Conservation (phyloP, 345 rosid genomes). For the Eucalyptus dawsonii region DNA sequence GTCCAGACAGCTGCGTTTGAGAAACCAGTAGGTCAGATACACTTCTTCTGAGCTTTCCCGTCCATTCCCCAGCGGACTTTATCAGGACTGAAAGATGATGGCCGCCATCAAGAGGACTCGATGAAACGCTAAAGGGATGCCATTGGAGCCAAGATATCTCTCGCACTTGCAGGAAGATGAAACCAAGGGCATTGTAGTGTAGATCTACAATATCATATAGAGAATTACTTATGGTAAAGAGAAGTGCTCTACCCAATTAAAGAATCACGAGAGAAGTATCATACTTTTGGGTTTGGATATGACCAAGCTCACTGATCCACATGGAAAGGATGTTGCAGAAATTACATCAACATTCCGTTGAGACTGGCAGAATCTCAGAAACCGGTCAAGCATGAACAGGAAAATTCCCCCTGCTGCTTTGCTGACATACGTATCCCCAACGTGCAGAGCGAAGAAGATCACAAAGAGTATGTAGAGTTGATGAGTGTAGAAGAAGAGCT, state of each 20-base stretch:
- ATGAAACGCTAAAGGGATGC: slow-evolving; percentile 45
- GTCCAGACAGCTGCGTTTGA: not conserved
- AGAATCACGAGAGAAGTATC: not conserved
- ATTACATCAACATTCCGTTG: slow-evolving; percentile 18
- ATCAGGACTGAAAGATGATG: slow-evolving; percentile 25
- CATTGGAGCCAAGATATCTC: slow-evolving; percentile 35
- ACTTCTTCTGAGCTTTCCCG: slow-evolving; percentile 14
- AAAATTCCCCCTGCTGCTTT: slow-evolving; percentile 21
- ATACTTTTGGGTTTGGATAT: slow-evolving; percentile 24
- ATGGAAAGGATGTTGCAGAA: slow-evolving; percentile 25
- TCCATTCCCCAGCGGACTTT: slow-evolving; percentile 35
- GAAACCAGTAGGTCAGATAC: not conserved
- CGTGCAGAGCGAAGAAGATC: slow-evolving; percentile 30
- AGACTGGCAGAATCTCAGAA: slow-evolving; percentile 37
- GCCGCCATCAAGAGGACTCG: slow-evolving; percentile 31
- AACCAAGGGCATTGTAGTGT: slow-evolving; percentile 33
- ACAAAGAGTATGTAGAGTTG: slow-evolving; percentile 35
- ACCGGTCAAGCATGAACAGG: slow-evolving; percentile 32
- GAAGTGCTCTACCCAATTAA: not conserved
- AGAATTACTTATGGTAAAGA: not conserved
- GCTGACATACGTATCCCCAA: slow-evolving; percentile 23
- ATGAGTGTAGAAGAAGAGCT: slow-evolving; percentile 38
- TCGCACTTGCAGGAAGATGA: slow-evolving; percentile 24
- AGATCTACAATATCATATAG: slow-evolving; percentile 5
- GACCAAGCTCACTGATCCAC: slow-evolving; percentile 28